Conservation (phyloP, 768 basidiomycete species). For the Mycena maculata region DNA sequence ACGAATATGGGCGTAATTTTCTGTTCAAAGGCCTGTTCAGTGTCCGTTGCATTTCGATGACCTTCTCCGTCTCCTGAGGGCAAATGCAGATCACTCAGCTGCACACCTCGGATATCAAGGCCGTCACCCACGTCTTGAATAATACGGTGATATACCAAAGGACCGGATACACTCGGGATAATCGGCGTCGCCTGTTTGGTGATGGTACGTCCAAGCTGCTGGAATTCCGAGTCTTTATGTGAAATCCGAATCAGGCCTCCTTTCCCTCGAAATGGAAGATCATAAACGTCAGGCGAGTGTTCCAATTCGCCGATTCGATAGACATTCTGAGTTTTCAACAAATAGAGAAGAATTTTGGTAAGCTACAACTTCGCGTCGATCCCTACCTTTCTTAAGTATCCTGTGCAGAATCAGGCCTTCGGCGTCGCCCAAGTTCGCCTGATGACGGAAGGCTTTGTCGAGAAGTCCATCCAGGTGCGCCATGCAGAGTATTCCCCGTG, state of each 20-base stretch:
- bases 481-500: too few species aligned
- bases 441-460: slow-evolving; percentile 50
- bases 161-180: background rate
- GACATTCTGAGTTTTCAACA: background rate
- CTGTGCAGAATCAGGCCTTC: slow-evolving; percentile 58
- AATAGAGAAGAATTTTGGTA: background rate
- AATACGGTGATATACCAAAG: background rate
- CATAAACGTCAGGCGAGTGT: slow-evolving; percentile 15
- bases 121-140: slow-evolving; percentile 55
- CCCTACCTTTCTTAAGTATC: background rate
- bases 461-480: slow-evolving; percentile 48
- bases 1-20: slow-evolving; percentile 16
- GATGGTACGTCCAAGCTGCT: background rate
- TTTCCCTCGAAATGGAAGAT: background rate
- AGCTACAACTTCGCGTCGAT: background rate
- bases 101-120: slow-evolving; percentile 58
- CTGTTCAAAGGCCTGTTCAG: slow-evolving; percentile 19
- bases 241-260: background rate
- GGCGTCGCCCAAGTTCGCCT: slow-evolving; percentile 55
- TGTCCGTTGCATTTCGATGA: background rate
- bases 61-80: background rate
- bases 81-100: slow-evolving; percentile 45
- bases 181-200: background rate
- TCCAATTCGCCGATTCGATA: background rate
- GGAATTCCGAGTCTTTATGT: too few species aligned